Evolutionary conservation across 2,329 filamentous ascomycete species (phyloP).

Genomic region (Colletotrichum sp.): DNA sequence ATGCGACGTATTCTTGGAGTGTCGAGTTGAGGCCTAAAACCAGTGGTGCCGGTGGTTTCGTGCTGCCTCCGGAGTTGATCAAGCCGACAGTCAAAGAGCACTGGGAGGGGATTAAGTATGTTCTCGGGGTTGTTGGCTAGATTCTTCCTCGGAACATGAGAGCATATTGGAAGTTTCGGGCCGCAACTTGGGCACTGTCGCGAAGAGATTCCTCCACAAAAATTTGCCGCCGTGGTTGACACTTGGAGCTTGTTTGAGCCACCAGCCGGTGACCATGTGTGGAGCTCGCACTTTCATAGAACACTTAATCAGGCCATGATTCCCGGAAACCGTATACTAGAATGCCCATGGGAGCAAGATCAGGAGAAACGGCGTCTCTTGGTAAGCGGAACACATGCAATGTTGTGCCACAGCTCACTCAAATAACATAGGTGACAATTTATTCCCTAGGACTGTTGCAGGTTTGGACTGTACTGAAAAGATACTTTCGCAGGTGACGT

Average conservation of each 20-base stretch:
- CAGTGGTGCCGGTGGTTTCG: conserved; percentile 18
- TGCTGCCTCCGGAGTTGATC: conserved; percentile 24
- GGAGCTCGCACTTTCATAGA: not conserved
- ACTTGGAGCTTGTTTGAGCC: not conserved
- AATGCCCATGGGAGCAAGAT: not conserved
- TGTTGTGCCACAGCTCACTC: not conserved
- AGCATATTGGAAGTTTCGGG: not conserved
- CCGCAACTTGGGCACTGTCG: not conserved
- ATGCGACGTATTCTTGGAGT: conserved; percentile 25
- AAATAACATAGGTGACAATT: not conserved
- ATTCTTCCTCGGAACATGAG: not conserved
- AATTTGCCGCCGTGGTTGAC: not conserved
- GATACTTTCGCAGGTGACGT: not conserved
- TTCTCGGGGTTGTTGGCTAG: conserved; percentile 1
- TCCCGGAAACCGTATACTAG: not conserved
- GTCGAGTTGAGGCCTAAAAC: conserved; percentile 24
- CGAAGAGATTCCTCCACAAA: not conserved
- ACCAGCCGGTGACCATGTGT: not conserved
- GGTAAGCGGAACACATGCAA: not conserved
- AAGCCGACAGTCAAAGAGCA: conserved; percentile 24
- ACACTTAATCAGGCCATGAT: not conserved
- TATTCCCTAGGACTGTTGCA: not conserved
- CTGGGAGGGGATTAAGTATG: conserved; percentile 22
- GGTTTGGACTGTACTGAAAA: not conserved
- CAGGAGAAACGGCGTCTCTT: not conserved